These are phyloP conservation scores for Backusella circina DNA, from an alignment of 192 early-diverging fungal genomes.

Conservation along the genomic window DNA sequence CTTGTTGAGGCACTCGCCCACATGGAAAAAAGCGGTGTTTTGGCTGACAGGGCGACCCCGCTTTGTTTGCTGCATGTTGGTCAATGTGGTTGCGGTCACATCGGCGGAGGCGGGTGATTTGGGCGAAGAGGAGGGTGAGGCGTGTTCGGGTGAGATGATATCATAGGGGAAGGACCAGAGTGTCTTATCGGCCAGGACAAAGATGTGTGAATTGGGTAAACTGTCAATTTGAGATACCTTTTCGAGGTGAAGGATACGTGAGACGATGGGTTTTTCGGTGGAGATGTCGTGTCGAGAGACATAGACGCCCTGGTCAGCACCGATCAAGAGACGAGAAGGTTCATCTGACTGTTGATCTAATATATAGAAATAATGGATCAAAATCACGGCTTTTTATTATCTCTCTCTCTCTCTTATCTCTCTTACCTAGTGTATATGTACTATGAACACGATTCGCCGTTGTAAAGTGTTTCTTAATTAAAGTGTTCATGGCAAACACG, in stretches of 20 bases:
- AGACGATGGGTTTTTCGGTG: constrained; percentile 7
- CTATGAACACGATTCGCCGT: constrained; percentile 52
- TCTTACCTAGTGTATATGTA: constrained; percentile 40
- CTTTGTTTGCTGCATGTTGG: constrained; percentile 32
- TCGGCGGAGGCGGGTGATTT: neutral
- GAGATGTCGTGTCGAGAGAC: constrained; percentile 23
- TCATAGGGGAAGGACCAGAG: constrained; percentile 55
- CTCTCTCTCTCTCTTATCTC: neutral
- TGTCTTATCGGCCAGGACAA: constrained; percentile 80
- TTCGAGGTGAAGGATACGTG: constrained; percentile 65
- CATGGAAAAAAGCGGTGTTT: constrained; percentile 32
- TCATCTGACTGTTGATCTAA: neutral
- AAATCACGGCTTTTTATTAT: neutral
- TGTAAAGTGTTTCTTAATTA: constrained; percentile 46
- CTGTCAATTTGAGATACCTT: constrained; percentile 84
- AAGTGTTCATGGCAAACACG: constrained; percentile 48
- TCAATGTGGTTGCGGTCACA: neutral
- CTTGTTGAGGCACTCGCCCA: constrained; percentile 23
- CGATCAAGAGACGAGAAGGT: constrained; percentile 55
- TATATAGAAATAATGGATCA: neutral
- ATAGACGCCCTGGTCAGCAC: constrained; percentile 82
- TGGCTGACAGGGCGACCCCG: constrained; percentile 21
- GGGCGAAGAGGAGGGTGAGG: neutral
- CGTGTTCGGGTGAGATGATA: constrained; percentile 6
- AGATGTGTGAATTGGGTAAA: constrained; percentile 68